Evolutionary conservation across 2,329 filamentous ascomycete species (phyloP), one percentile per base, ranked within the genome.

Genomic region (Beauveria asiatica): DNA sequence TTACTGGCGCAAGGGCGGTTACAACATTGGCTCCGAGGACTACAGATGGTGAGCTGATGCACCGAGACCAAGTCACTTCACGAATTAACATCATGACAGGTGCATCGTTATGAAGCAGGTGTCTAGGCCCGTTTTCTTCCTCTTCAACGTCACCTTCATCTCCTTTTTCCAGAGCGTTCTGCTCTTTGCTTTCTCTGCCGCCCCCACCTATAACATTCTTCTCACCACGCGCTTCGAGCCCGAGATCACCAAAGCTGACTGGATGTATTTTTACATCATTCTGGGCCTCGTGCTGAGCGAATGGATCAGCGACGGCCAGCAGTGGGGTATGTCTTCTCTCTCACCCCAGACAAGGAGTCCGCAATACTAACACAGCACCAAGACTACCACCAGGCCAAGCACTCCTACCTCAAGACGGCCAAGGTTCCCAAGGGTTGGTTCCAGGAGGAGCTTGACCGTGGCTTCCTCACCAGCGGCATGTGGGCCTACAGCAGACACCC

Each of bases 1-100:
- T 75, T 99, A 97, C 76, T 96, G 89, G 87, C 88, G 94, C 61
- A 96, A 90, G 73, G 94, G 94, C 44, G 94, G 94, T 25, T 99
- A 99, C 72, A 78, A 81, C 17, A 80, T 92, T 64, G 93, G 94
- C 42, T 92, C 89, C 17, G 93, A 99, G 74, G 94, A 99, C 73
- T 99, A 99, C 73, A 84, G 94, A 75, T 99, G 94, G 86, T 76
- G 64, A 62, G 69, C 59, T 8, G 4, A 21, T 13, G 25, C 11
- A 5, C 30, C 19, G 17, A n/a, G 7, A 30, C 17, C 7, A 2
- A 23, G 3, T 23, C n/a, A 10, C 57, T 49, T 51, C 52, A 23
- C 49, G 61, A 54, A 62, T 68, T 73, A 57, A 72, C 57, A 21
- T 16, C 19, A 50, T 17, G 9, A 25, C 33, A 86, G 84, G 93